These are phyloP conservation scores for Pseudogymnoascus pannorum DNA, from an alignment of 2,329 filamentous ascomycete species.

Conservation along the genomic window DNA sequence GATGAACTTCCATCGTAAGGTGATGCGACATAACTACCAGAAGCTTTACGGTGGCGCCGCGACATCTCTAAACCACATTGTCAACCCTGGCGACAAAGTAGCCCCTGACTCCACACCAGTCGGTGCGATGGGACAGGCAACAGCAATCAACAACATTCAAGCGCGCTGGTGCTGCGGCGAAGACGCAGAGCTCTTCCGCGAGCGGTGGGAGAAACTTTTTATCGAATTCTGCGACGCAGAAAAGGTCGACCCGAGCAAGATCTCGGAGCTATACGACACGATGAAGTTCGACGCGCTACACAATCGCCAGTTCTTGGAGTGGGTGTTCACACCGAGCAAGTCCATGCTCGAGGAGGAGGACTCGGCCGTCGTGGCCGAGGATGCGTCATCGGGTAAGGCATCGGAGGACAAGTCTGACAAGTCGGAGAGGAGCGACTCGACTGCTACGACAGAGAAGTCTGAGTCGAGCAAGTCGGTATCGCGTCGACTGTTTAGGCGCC, in stretches of 20 bases:
- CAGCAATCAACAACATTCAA: slow-evolving; percentile 66
- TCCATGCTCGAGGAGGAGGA: slow-evolving; percentile 67
- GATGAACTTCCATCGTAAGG: slow-evolving; percentile 93
- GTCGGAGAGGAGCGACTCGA: slow-evolving; percentile 23
- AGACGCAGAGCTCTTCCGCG: slow-evolving; percentile 87
- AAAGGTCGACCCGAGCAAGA: slow-evolving; percentile 97
- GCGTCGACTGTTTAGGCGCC: slow-evolving; percentile 51
- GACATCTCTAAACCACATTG: slow-evolving; percentile 52
- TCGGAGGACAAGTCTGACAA: slow-evolving; percentile 22
- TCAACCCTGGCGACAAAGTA: slow-evolving; percentile 38
- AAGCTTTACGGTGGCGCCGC: slow-evolving; percentile 65
- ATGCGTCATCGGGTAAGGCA: slow-evolving; percentile 21
- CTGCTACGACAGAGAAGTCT: slow-evolving; percentile 20
- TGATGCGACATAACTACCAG: slow-evolving; percentile 90
- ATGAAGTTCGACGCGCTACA: slow-evolving; percentile 99
- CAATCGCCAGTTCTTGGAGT: slow-evolving; percentile 92
- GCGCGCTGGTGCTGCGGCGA: slow-evolving; percentile 94
- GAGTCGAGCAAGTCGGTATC: slow-evolving; percentile 25
- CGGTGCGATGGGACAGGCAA: slow-evolving; percentile 51
- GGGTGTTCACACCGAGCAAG: slow-evolving; percentile 87
- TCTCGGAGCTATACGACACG: slow-evolving; percentile 95
- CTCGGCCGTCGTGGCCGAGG: slow-evolving; percentile 30
- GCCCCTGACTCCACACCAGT: slow-evolving; percentile 37
- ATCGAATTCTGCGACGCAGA: slow-evolving; percentile 93
- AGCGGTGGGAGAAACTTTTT: slow-evolving; percentile 98